These are phyloP conservation scores for Articulospora tetracladia DNA, from an alignment of 495 filamentous ascomycete genomes.

Conservation along the genomic window DNA sequence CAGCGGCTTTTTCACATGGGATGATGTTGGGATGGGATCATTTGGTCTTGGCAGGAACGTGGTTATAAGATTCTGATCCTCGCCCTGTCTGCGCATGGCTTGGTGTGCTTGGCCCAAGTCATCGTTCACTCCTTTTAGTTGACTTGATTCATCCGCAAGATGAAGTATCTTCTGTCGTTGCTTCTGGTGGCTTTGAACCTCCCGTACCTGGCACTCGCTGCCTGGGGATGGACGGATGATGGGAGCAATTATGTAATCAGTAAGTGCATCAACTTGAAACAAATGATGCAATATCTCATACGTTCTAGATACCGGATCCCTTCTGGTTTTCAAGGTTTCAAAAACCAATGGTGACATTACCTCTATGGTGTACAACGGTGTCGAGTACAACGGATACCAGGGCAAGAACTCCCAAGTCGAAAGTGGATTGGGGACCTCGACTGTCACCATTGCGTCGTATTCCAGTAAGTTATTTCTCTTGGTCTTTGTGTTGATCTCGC, in stretches of 20 bases:
- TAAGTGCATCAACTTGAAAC: background rate
- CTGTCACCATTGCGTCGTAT: background rate
- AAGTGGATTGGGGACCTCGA: background rate
- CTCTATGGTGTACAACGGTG: background rate
- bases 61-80: background rate
- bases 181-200: background rate
- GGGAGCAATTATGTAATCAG: background rate
- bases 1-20: background rate
- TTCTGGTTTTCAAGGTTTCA: background rate
- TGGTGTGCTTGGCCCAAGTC: background rate
- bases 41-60: background rate
- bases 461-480: background rate
- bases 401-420: background rate
- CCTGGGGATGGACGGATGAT: background rate
- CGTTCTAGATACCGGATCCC: background rate
- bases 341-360: constrained; percentile 1
- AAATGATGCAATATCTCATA: background rate
- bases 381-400: constrained; percentile 1
- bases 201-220: background rate
- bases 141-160: background rate
- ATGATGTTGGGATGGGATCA: too few species aligned
- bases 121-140: background rate
- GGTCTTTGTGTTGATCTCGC: background rate
- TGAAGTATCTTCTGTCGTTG: background rate
- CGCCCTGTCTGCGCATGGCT: background rate